Evolutionary conservation across 768 basidiomycete species (phyloP), one percentile per base, ranked within the genome.

Genomic region (Panaeolus cyanescens): DNA sequence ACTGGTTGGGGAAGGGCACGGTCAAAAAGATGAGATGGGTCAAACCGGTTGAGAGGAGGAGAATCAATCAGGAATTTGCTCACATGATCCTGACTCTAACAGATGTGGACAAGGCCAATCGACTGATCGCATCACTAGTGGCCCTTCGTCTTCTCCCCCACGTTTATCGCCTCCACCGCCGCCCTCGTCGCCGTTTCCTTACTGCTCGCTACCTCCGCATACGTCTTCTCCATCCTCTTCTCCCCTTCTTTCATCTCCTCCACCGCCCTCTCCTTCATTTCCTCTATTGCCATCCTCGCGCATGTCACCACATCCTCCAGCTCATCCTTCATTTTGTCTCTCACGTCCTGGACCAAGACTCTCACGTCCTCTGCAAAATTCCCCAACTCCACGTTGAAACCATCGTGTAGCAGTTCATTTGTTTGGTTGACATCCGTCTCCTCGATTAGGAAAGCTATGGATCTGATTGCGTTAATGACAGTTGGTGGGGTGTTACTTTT

Each of bases 101-200:
- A 1, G 55, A 60, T 2, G 34, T 55, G 0, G 55, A 67, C 6
- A 55, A 40, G 6, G 67, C 64, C 2, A 71, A 69, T 59, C 56
- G 57, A 7, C 31, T 36, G 4, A 62, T 66, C 3, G 56, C 50
- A 10, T 31, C 53, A n/a, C n/a, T n/a, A n/a, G n/a, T n/a, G n/a
- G n/a, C n/a, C n/a, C n/a, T n/a, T n/a, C n/a, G n/a, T n/a, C n/a
- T n/a, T n/a, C n/a, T n/a, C n/a, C n/a, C n/a, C n/a, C n/a, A n/a
- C n/a, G n/a, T n/a, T n/a, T n/a, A n/a, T n/a, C n/a, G n/a, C n/a
- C n/a, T n/a, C n/a, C n/a, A n/a, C n/a, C n/a, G n/a, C n/a, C n/a
- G n/a, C n/a, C n/a, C n/a, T n/a, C n/a, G n/a, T n/a, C n/a, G n/a
- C n/a, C n/a, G n/a, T n/a, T n/a, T 3, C 5, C 36, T 37, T 5